A percentile compares a stretch with the other conserved stretches of the same genome.
Evolutionary conservation across 2,329 filamentous ascomycete species (phyloP).

Genomic region (Aureobasidium sp.): DNA sequence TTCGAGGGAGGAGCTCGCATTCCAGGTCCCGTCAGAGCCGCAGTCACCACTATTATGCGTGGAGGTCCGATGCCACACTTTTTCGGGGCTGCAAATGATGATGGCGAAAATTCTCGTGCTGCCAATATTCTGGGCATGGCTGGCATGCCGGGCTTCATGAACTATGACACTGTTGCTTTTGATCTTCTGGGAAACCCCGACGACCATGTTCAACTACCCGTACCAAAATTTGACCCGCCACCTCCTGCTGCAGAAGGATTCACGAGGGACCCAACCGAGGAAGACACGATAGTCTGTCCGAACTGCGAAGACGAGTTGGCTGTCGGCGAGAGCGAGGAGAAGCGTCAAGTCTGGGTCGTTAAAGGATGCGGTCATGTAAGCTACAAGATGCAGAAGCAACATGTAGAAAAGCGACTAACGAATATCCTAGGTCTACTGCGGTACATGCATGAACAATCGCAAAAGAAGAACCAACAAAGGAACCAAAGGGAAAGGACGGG

Average conservation of each 20-base stretch:
- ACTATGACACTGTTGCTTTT: slow-evolving; percentile 40
- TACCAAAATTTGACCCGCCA: slow-evolving; percentile 55
- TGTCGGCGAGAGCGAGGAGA: slow-evolving; percentile 57
- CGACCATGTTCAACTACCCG: slow-evolving; percentile 23
- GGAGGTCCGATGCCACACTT: neutral
- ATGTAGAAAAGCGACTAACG: slow-evolving; percentile 9
- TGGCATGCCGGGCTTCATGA: slow-evolving; percentile 21
- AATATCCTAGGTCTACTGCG: slow-evolving; percentile 45
- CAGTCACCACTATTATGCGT: neutral
- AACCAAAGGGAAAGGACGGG: slow-evolving; percentile 34
- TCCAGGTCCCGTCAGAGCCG: neutral
- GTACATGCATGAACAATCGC: slow-evolving; percentile 42
- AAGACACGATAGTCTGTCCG: slow-evolving; percentile 72
- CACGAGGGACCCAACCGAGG: slow-evolving; percentile 66
- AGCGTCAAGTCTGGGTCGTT: slow-evolving; percentile 87
- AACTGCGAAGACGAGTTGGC: slow-evolving; percentile 81
- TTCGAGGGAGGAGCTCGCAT: neutral
- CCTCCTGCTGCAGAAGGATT: slow-evolving; percentile 67
- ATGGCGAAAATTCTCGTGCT: neutral
- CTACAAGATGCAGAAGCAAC: slow-evolving; percentile 19
- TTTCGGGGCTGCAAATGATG: neutral
- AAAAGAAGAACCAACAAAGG: slow-evolving; percentile 21
- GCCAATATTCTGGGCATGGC: neutral
- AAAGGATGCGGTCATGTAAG: slow-evolving; percentile 88
- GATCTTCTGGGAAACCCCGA: slow-evolving; percentile 31